Conservation (phyloP, 1,284 basidiomycete genomes). For the Volvariella surrecta region DNA sequence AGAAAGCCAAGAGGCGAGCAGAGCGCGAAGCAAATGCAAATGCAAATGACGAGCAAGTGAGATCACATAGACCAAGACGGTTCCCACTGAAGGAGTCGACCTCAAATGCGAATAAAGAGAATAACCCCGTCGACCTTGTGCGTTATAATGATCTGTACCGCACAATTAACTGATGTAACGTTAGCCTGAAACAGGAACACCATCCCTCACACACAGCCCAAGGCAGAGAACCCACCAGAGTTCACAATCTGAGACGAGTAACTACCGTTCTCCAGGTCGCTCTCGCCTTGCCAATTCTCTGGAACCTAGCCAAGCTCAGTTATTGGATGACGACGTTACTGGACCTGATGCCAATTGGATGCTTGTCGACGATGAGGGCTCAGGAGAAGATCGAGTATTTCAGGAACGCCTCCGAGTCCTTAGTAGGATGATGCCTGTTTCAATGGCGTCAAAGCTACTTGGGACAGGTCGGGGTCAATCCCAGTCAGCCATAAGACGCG, state of each 20-base stretch:
- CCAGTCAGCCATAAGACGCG: constrained; percentile 9
- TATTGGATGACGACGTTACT: constrained; percentile 10
- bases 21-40: background rate
- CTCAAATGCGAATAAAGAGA: too few species aligned
- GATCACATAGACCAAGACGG: too few species aligned
- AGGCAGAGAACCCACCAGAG: too few species aligned
- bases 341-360: constrained; percentile 13
- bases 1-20: constrained; percentile 7
- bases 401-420: background rate
- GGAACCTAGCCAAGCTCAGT: constrained; percentile 1
- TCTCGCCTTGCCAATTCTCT: too few species aligned
- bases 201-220: too few species aligned
- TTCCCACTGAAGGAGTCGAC: too few species aligned
- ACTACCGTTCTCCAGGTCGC: too few species aligned
- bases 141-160: too few species aligned
- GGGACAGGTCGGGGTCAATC: constrained; percentile 7
- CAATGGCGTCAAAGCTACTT: constrained; percentile 29
- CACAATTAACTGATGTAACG: too few species aligned
- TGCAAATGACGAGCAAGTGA: background rate
- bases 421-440: constrained; percentile 33
- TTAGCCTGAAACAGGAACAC: too few species aligned
- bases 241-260: too few species aligned
- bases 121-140: too few species aligned
- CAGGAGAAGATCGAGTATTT: constrained; percentile 7
- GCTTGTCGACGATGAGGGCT: constrained; percentile 11